Evolutionary conservation across 148 eudicot genomes (phyloP).

Genomic region (Heliamphora exappendiculata): DNA sequence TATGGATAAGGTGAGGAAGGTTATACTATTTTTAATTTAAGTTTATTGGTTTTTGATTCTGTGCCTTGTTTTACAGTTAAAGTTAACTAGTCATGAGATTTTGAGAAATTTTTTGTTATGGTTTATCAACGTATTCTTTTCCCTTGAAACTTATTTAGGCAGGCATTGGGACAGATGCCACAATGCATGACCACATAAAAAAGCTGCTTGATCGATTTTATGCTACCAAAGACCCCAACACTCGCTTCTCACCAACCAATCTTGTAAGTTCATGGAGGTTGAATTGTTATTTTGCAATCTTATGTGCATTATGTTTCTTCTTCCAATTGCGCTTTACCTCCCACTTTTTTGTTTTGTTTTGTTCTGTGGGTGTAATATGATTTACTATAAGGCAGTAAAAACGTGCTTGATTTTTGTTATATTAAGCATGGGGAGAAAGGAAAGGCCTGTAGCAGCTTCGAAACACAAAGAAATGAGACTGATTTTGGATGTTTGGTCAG

Average conservation of each 20-base stretch:
- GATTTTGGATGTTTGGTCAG: no score
- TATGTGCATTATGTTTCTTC: not conserved
- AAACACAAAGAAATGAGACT: no score
- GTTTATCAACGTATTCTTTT: not conserved
- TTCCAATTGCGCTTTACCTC: not conserved
- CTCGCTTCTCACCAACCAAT: conserved; percentile 85
- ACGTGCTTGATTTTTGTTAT: not conserved
- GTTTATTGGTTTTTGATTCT: not conserved
- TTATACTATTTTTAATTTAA: not conserved
- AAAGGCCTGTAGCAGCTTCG: not conserved
- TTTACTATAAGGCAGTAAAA: not conserved
- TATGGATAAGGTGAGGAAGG: conserved; percentile 82
- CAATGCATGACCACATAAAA: conserved; percentile 99
- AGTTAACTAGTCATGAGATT: not conserved
- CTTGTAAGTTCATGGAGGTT: conserved; percentile 44
- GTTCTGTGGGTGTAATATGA: not conserved
- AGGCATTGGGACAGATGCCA: conserved; percentile 97
- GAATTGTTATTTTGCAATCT: not conserved
- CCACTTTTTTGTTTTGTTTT: not conserved
- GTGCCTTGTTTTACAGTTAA: not conserved
- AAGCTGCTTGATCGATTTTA: conserved; percentile 92
- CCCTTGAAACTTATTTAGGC: conserved; percentile 34
- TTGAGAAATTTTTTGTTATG: not conserved
- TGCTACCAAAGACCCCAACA: conserved; percentile 83
- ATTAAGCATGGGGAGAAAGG: not conserved